A percentile compares a stretch with the other conserved stretches of the same genome.
Evolutionary conservation across 495 filamentous ascomycete species (phyloP).

Genomic region (Cenococcum geophilum): DNA sequence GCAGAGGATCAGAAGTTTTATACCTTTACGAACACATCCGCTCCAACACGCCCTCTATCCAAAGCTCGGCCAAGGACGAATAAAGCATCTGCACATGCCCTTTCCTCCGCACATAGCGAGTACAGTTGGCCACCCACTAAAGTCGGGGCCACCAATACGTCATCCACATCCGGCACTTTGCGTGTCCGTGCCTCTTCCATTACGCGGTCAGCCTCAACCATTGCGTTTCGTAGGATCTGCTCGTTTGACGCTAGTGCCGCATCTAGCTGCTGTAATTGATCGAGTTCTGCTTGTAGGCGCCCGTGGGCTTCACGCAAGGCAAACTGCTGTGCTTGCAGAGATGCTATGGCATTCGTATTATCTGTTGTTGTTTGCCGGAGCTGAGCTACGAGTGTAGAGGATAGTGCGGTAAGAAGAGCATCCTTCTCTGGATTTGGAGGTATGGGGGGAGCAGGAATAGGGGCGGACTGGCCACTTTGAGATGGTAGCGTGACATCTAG

Average conservation of each 20-base stretch:
- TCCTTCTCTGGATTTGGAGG: conserved; percentile 97
- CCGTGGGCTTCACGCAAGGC: conserved; percentile 64
- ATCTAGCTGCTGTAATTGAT: conserved; percentile 61
- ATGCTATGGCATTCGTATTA: conserved; percentile 62
- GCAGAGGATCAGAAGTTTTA: conserved; percentile 7
- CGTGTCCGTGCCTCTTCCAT: conserved; percentile 58
- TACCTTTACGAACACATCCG: conserved; percentile 76
- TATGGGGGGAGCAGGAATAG: conserved; percentile 68
- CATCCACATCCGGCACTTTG: conserved; percentile 65
- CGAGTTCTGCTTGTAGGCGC: conserved; percentile 63
- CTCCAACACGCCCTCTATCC: conserved; percentile 70
- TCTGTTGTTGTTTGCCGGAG: conserved; percentile 58
- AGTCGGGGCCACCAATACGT: conserved; percentile 86
- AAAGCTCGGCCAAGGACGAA: conserved; percentile 77
- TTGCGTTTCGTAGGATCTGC: conserved; percentile 63
- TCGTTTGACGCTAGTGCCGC: conserved; percentile 70
- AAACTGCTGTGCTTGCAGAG: conserved; percentile 69
- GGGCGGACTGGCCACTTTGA: conserved; percentile 36
- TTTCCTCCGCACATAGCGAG: conserved; percentile 76
- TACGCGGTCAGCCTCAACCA: conserved; percentile 71
- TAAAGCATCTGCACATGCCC: conserved; percentile 74
- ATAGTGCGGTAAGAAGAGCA: conserved; percentile 71
- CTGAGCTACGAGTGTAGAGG: conserved; percentile 57
- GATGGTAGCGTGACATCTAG: conserved; percentile 62
- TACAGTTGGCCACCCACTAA: conserved; percentile 92